Evolutionary conservation across 108 stramenopile genomes (phyloP).

Genomic region (Cylindrotheca closterium): DNA sequence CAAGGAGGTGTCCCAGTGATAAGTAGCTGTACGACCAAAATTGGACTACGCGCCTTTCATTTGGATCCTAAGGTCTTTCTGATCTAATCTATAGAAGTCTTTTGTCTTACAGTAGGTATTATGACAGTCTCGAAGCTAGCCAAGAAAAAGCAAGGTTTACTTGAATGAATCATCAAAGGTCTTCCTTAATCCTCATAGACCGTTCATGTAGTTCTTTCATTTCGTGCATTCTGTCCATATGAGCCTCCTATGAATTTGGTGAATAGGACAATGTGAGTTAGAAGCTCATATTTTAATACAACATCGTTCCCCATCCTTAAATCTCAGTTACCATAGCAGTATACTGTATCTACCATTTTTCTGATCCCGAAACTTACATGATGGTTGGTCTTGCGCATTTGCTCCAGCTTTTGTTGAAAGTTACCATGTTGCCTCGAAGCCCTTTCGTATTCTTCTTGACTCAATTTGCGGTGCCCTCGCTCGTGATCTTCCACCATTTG

Average conservation of each 20-base stretch:
- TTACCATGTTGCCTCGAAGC: constrained; percentile 10
- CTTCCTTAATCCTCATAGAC: neutral
- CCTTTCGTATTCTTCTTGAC: constrained; percentile 14
- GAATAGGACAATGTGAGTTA: neutral
- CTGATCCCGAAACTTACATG: constrained; percentile 8
- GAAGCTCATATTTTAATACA: constrained; percentile 4
- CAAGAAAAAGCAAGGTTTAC: no score
- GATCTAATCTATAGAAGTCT: no score
- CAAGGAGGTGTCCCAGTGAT: no score
- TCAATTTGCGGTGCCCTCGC: constrained; percentile 12
- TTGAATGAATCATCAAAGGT: no score
- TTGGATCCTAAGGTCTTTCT: no score
- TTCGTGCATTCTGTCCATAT: neutral
- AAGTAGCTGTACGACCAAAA: no score
- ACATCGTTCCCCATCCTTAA: no score
- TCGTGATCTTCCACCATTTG: constrained; percentile 20
- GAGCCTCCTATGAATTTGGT: neutral
- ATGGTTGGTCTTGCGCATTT: constrained; percentile 9
- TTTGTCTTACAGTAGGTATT: no score
- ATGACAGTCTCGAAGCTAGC: no score
- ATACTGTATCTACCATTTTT: no score
- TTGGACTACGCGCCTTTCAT: no score
- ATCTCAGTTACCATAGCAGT: no score
- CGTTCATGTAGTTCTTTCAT: neutral
- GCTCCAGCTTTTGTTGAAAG: constrained; percentile 23